These are phyloP conservation scores for Ploettnerulaceae sp. DNA, from an alignment of 2,329 filamentous ascomycete species.

Conservation along the genomic window DNA sequence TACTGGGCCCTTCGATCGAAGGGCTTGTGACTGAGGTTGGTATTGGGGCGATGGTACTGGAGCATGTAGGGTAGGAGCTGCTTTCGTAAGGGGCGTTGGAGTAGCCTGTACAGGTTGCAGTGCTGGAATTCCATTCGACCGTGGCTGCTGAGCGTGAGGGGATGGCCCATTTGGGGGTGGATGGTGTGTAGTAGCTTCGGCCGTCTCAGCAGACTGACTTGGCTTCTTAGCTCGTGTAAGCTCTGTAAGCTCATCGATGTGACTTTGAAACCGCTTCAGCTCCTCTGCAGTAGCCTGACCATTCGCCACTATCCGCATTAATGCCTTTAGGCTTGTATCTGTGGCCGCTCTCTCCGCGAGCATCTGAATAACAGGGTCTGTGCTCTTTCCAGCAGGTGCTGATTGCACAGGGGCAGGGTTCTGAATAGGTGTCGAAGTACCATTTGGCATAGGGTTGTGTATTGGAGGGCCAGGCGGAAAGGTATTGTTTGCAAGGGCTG, in stretches of 20 bases:
- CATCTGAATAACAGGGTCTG: slow-evolving; percentile 78
- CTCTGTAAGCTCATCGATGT: slow-evolving; percentile 75
- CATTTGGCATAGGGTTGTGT: slow-evolving; percentile 8
- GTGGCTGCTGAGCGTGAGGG: slow-evolving; percentile 5
- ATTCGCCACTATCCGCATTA: slow-evolving; percentile 80
- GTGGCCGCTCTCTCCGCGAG: slow-evolving; percentile 70
- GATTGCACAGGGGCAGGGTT: slow-evolving; percentile 8
- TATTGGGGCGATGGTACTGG: slow-evolving; percentile 18
- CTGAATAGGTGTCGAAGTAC: slow-evolving; percentile 7
- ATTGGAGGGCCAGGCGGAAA: not conserved
- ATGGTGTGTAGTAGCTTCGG: slow-evolving; percentile 19
- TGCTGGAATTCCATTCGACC: slow-evolving; percentile 16
- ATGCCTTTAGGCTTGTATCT: slow-evolving; percentile 65
- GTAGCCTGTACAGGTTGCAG: slow-evolving; percentile 21
- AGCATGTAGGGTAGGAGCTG: not conserved
- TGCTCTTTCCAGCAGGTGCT: slow-evolving; percentile 35
- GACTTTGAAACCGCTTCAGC: slow-evolving; percentile 69
- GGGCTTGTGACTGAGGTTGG: slow-evolving; percentile 44
- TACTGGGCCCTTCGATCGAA: slow-evolving; percentile 56
- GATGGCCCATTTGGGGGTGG: slow-evolving; percentile 20
- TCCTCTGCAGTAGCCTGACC: slow-evolving; percentile 68
- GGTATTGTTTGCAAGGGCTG: slow-evolving; percentile 13
- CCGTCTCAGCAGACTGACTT: slow-evolving; percentile 47
- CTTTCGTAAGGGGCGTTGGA: slow-evolving; percentile 23
- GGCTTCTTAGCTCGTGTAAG: slow-evolving; percentile 61